Base-by-base conservation (phyloP, 441 rosid species). In the Lepidium campestre region DNA sequence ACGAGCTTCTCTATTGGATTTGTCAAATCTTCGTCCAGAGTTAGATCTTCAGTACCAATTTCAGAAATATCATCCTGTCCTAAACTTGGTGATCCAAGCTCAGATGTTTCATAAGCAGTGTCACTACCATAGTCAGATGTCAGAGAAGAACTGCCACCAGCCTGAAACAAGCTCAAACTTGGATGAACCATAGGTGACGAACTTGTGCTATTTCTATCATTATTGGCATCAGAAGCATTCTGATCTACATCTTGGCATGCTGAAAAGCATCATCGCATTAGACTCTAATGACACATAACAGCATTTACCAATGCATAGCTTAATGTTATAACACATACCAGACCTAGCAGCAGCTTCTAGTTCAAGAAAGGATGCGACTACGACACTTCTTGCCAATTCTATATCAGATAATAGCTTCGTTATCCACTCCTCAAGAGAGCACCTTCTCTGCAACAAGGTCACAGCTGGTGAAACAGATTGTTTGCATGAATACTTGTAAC, bases 351-450 rank as follows among this genome's bases (percentile, higher is more conserved):
- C 89, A 79, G 93, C 98, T 83, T 92, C 99, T 36, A 95, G 83
- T 79, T 95, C 98, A 74, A 92, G 96, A 88, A 92, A 92, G 70
- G 93, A 83, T 56, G 97, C 98, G 69, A 90, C 88, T 39, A 85
- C 76, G 52, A 92, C 73, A 67, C 95, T 87, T 83, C 99, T 85
- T 39, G 99, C 90, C 75, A 92, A 62, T 71, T 92, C 99, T 77
- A 92, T 82, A 80, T 95, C 99, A 54, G 97, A 95, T 54, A 95
- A 79, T 60, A 95, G 86, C 81, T 90, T 90, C 41, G 88, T 85
- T 87, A 95, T 81, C 99, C 99, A 95, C 72, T 95, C 96, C 83
- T 95, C 98, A 84, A 95, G 81, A 15, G 87, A 88, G 74, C 86
- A 80, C 77, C 96, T 87, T 85, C 99, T 88, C 99, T 95, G 98